Conservation (phyloP, 1,139 yeast genomes). For the Kluyveromyces sp. region DNA sequence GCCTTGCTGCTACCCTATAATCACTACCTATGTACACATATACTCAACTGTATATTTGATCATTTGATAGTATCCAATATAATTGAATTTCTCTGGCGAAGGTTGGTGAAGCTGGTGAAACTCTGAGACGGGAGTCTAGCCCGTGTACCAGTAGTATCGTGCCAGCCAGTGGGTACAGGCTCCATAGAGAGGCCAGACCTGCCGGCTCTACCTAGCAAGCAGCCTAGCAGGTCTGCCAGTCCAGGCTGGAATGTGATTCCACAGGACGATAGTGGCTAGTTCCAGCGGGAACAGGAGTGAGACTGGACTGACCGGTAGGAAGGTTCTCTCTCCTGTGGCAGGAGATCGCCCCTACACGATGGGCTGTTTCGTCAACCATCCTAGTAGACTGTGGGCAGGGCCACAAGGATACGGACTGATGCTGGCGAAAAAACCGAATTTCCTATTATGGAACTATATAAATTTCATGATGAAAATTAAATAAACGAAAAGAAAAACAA, state of each 20-base stretch:
- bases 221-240: neutral
- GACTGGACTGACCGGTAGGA: neutral
- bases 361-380: no score
- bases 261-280: no score
- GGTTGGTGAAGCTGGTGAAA: neutral
- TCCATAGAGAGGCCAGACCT: neutral
- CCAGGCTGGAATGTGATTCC: no score
- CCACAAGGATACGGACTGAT: no score
- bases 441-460: no score
- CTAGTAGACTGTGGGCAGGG: no score
- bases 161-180: neutral
- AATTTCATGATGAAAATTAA: no score
- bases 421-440: no score
- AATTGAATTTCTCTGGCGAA: neutral
- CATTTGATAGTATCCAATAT: neutral
- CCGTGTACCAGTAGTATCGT: neutral
- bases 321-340: no score
- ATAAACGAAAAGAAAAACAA: no score
- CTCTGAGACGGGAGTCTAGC: neutral
- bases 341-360: no score
- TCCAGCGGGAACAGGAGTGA: neutral
- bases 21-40: conserved; percentile 7
- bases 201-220: neutral
- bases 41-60: neutral
- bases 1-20: conserved; percentile 6